A percentile compares a stretch with the other conserved stretches of the same genome.
These are phyloP conservation scores for Voacanga thouarsii DNA, from an alignment of 257 asterid species.

Conservation along the genomic window DNA sequence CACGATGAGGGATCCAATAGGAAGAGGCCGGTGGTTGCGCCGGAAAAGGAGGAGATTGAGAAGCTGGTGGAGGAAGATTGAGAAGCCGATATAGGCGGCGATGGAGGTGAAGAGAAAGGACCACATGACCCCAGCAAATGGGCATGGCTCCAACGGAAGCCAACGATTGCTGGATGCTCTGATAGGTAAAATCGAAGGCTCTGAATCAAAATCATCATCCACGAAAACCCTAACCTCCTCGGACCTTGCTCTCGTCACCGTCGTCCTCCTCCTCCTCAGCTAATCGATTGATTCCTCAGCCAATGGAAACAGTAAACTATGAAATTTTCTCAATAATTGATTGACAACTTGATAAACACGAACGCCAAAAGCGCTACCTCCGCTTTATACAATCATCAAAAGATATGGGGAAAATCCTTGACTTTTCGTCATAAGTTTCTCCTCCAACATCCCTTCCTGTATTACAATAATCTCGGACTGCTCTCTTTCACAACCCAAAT, in stretches of 20 bases:
- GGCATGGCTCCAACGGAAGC: slow-evolving; percentile 74
- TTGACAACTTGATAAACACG: not conserved
- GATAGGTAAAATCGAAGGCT: slow-evolving; percentile 51
- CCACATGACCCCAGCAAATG: slow-evolving; percentile 84
- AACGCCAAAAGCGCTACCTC: not conserved
- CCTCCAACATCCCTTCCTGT: not conserved
- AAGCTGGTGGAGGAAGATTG: slow-evolving; percentile 46
- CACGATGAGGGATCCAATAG: slow-evolving; percentile 74
- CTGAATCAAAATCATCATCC: slow-evolving; percentile 25
- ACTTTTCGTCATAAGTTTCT: not conserved
- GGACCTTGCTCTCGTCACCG: not conserved
- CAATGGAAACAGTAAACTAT: not conserved
- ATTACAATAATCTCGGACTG: not conserved
- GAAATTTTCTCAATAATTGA: too few relatives aligned
- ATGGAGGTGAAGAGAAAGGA: slow-evolving; percentile 62
- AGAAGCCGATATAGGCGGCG: slow-evolving; percentile 46
- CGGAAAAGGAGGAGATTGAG: slow-evolving; percentile 47
- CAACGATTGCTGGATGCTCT: slow-evolving; percentile 75
- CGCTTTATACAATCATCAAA: not conserved
- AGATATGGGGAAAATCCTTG: not conserved
- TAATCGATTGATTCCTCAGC: not conserved
- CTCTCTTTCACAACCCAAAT: too few relatives aligned
- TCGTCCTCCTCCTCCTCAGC: not conserved
- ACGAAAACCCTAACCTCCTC: not conserved
- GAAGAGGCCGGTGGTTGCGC: slow-evolving; percentile 45